These are phyloP conservation scores for Jatropha podagrica DNA, from an alignment of 441 rosid genomes.

Conservation along the genomic window DNA sequence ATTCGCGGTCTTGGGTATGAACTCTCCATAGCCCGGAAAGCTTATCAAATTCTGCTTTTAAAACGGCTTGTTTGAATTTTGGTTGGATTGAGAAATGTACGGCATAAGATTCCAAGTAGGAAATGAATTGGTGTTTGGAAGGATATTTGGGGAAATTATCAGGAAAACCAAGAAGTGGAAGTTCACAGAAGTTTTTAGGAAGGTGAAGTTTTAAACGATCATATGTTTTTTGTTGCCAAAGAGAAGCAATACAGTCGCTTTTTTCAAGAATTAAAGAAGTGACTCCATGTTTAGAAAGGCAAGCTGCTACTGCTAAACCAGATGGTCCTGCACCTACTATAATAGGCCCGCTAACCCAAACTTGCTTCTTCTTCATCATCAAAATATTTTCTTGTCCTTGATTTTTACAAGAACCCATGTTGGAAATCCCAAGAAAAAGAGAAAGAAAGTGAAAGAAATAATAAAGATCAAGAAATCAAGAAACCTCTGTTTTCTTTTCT, in stretches of 20 bases:
- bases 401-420: conserved; percentile 38
- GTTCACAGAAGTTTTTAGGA: conserved; percentile 78
- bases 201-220: conserved; percentile 92
- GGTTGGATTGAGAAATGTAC: conserved; percentile 65
- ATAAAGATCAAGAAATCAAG: not conserved
- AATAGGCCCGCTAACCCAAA: conserved; percentile 53
- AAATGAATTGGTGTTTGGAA: conserved; percentile 61
- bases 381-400: conserved; percentile 20
- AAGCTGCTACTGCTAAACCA: conserved; percentile 77
- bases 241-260: conserved; percentile 74
- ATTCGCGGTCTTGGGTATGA: conserved; percentile 51
- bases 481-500: not conserved
- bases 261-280: conserved; percentile 75
- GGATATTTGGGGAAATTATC: conserved; percentile 76
- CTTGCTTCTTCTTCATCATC: conserved; percentile 1
- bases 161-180: conserved; percentile 71
- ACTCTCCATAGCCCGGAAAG: conserved; percentile 59
- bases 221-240: conserved; percentile 79
- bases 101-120: conserved; percentile 80
- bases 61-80: conserved; percentile 57
- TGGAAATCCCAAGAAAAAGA: conserved; percentile 26
- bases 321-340: conserved; percentile 98
- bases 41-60: conserved; percentile 48
- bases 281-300: conserved; percentile 55
- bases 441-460: not conserved